A percentile compares a stretch with the other conserved stretches of the same genome.
These are phyloP conservation scores for Phlegmacium glaucopus DNA, from an alignment of 768 basidiomycete species.

Conservation along the genomic window DNA sequence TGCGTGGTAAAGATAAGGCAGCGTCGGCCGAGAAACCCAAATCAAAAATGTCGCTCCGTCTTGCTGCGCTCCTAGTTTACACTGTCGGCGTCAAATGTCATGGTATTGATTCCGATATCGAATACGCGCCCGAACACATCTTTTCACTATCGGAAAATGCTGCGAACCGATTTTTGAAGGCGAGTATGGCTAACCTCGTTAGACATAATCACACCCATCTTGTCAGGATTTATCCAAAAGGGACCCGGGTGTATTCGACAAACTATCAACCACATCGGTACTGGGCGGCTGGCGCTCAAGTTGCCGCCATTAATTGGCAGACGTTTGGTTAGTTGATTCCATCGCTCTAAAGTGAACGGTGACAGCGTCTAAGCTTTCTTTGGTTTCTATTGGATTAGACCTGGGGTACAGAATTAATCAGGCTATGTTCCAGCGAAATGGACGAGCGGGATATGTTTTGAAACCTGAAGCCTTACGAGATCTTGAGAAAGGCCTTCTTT, in stretches of 20 bases:
- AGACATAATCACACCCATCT: conserved; percentile 85
- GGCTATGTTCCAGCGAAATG: conserved; percentile 93
- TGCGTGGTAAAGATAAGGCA: conserved; percentile 10
- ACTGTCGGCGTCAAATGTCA: conserved; percentile 95
- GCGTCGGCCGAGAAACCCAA: conserved; percentile 39
- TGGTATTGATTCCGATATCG: conserved; percentile 82
- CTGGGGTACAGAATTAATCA: conserved; percentile 89
- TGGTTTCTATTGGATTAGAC: conserved; percentile 56
- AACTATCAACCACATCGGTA: conserved; percentile 89
- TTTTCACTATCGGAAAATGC: conserved; percentile 90
- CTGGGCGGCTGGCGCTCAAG: conserved; percentile 86
- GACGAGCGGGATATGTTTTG: conserved; percentile 84
- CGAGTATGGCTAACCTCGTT: conserved; percentile 66
- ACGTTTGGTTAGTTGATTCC: conserved; percentile 67
- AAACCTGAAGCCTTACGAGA: conserved; percentile 77
- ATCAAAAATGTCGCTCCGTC: conserved; percentile 68
- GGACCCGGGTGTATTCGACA: conserved; percentile 72
- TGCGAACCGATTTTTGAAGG: conserved; percentile 72
- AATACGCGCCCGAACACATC: conserved; percentile 84
- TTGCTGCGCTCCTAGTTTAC: conserved; percentile 82
- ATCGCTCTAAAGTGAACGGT: neutral
- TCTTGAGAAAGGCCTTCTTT: conserved; percentile 57
- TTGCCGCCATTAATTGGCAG: conserved; percentile 98
- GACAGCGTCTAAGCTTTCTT: neutral
- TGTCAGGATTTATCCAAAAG: conserved; percentile 85